These are phyloP conservation scores for Bjerkandera adusta DNA, from an alignment of 1,284 basidiomycete genomes.

Conservation along the genomic window DNA sequence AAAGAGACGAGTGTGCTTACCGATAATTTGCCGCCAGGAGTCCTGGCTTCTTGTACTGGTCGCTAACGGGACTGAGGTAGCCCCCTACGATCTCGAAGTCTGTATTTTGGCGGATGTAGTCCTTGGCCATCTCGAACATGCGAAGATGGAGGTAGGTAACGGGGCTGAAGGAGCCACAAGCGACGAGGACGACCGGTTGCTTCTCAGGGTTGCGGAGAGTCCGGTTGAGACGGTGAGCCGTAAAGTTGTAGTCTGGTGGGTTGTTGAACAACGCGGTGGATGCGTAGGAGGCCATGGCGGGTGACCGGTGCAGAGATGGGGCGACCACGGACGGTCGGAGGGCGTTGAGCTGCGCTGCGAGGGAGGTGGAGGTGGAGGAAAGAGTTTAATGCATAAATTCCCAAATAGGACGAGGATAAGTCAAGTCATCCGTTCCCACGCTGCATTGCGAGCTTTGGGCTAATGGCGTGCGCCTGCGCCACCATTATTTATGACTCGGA, in stretches of 20 bases:
- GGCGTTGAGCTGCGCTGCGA: neutral
- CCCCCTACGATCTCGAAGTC: conserved; percentile 93
- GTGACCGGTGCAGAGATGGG: conserved; percentile 8
- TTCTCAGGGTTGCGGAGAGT: conserved; percentile 62
- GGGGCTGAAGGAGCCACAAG: conserved; percentile 80
- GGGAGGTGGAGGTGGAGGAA: conserved; percentile 9
- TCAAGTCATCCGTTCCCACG: conserved; percentile 17
- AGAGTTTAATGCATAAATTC: neutral
- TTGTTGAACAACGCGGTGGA: conserved; percentile 36
- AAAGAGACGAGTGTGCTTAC: conserved; percentile 41
- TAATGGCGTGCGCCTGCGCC: no score
- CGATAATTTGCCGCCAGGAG: conserved; percentile 79
- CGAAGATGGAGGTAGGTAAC: conserved; percentile 84
- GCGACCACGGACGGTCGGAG: conserved; percentile 2
- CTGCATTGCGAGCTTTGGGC: no score
- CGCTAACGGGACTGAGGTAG: conserved; percentile 93
- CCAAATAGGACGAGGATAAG: neutral
- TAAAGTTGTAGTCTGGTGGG: conserved; percentile 66
- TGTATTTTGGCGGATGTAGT: conserved; percentile 90
- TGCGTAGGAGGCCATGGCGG: conserved; percentile 15
- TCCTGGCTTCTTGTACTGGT: conserved; percentile 91
- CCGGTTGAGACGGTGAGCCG: conserved; percentile 57
- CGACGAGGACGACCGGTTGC: conserved; percentile 74
- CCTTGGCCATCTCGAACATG: conserved; percentile 99
- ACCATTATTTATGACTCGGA: no score